Base-by-base conservation (phyloP, 73 alveolate species). In the Uronychia binucleata region DNA sequence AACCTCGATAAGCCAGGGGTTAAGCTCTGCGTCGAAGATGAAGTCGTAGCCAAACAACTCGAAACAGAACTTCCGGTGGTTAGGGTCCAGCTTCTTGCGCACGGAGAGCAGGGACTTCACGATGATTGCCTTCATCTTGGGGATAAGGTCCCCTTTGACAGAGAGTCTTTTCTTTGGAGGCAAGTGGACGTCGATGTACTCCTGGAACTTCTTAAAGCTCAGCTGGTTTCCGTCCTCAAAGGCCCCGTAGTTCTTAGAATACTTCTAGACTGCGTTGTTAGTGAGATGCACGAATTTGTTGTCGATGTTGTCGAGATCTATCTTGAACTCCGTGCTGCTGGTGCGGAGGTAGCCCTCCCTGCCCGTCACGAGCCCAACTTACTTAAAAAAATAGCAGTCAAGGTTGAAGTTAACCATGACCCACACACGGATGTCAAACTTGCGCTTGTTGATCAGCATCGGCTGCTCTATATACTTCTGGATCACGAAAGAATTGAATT, bases 251-350 rank as follows among this genome's bases (percentile, higher is more conserved):
- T 81, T 84, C 5, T 90, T 88, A 28, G 95, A 78, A 46, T 79
- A 77, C 34, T 95, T 95, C 88, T 95, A 90, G 0, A 95, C 90
- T 0, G 99, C 98, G 87, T 97, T 94, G 82, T 97, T 97, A 0
- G 99, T 97, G 57, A 97, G 83, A 91, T 97, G 99, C 32, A 97
- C 92, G 86, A 90, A 94, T 67, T 91, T 89, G 84, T 95, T 92
- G 31, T 85, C 91, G 14, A 94, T 76, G 34, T 92, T 81, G 29
- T 91, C 88, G 26, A 57, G 34, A 28, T 90, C 78, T 76, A 91
- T 46, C 28, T 85, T 83, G 77, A 89, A 94, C 57, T 88, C 93
- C 33, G 81, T 88, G 33, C 94, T 57, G 11, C 87, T 59, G 1
- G 94, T 88, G 57, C 94, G 67, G 14, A 88, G 30, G 33, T 88